phyloP scores from a whole-genome alignment of 169 alveolate genomes.

The Toxoplasma gondii region DNA sequence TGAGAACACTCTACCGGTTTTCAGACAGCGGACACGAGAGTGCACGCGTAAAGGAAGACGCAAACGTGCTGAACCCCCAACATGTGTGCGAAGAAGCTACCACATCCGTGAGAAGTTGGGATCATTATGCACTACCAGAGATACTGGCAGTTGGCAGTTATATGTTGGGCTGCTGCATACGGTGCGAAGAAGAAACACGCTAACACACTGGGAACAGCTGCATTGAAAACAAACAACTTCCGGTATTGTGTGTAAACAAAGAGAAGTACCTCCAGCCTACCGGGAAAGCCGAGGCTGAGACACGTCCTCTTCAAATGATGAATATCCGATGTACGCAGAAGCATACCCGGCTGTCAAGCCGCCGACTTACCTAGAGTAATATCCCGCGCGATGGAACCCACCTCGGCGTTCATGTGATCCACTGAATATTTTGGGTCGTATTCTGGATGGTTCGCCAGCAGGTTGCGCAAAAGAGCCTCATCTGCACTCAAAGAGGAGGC shows the following conservation, averaged over 20 bases:
- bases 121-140: background rate
- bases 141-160: background rate
- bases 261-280: too few relatives aligned
- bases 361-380: background rate
- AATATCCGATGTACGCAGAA: background rate
- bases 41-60: too few relatives aligned
- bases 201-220: too few relatives aligned
- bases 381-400: conserved; percentile 1
- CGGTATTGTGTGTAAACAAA: too few relatives aligned
- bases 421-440: conserved; percentile 70
- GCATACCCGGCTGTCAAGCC: background rate
- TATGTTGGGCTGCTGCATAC: too few relatives aligned
- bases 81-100: background rate
- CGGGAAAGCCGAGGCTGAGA: too few relatives aligned
- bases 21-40: too few relatives aligned
- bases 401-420: background rate
- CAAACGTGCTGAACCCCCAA: background rate
- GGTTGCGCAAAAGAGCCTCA: conserved; percentile 73
- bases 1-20: background rate
- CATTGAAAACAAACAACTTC: too few relatives aligned
- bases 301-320: too few relatives aligned
- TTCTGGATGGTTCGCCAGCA: conserved; percentile 78
- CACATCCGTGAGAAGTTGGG: background rate
- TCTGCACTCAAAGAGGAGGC: conserved; percentile 61
- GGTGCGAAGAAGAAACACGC: too few relatives aligned